phyloP scores from a whole-genome alignment of 2,329 filamentous ascomycete species.

The Cercospora brassicicola region DNA sequence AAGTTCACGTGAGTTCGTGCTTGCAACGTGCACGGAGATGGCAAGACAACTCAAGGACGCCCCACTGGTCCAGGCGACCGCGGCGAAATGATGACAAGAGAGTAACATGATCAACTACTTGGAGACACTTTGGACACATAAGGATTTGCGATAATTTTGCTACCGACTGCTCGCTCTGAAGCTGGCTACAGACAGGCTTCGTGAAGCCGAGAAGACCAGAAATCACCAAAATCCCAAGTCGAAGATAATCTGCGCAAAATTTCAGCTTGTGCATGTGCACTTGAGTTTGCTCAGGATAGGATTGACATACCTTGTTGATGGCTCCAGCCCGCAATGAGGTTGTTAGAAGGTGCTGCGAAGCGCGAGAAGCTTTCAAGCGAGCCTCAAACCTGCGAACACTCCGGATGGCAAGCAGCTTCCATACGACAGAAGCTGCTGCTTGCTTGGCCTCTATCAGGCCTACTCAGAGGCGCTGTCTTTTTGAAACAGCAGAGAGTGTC shows the following conservation, averaged over 20 bases:
- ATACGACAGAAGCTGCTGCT: background rate
- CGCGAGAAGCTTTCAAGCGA: background rate
- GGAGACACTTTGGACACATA: background rate
- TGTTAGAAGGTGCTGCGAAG: background rate
- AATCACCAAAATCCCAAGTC: background rate
- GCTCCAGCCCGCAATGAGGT: background rate
- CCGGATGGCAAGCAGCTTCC: too few species aligned
- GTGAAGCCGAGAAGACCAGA: background rate
- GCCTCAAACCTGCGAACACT: background rate
- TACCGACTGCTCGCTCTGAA: background rate
- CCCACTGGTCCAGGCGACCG: background rate
- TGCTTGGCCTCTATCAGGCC: background rate
- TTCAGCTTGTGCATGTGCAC: background rate
- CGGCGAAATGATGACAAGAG: background rate
- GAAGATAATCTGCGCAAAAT: background rate
- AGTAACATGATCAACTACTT: background rate
- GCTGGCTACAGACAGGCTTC: background rate
- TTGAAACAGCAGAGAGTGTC: background rate
- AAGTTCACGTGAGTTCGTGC: background rate
- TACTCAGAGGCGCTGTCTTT: background rate
- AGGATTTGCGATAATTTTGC: background rate
- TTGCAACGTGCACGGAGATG: background rate
- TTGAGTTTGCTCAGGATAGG: background rate
- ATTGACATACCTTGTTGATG: background rate
- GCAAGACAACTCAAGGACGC: background rate